Conservation (phyloP, 2,329 filamentous ascomycete genomes). For the Nemania sp. region DNA sequence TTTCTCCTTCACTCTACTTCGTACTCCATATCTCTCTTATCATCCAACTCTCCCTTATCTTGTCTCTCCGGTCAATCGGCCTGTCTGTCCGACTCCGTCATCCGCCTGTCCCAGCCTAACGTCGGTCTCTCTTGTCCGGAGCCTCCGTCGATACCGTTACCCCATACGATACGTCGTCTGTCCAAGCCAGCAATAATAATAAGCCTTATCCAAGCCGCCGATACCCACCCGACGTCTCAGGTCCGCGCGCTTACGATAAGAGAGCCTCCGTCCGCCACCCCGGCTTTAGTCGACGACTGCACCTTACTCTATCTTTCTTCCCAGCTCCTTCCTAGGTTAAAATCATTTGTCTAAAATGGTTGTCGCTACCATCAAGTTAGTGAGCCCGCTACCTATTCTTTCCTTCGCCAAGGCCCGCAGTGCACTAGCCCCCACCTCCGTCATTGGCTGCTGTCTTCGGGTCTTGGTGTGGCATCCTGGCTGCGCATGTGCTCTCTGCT, state of each 20-base stretch:
- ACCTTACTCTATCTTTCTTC: slow-evolving; percentile 2
- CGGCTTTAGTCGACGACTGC: slow-evolving; percentile 19
- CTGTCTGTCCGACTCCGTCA: neutral
- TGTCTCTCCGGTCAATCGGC: neutral
- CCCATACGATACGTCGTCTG: no score
- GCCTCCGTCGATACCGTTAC: no score
- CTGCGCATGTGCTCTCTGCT: slow-evolving; percentile 17
- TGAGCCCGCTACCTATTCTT: slow-evolving; percentile 31
- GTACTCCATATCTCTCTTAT: no score
- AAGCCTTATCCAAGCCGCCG: slow-evolving; percentile 28
- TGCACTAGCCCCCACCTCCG: slow-evolving; percentile 8
- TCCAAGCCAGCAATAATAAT: slow-evolving; percentile 28
- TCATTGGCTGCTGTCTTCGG: slow-evolving; percentile 5
- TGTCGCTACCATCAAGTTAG: slow-evolving; percentile 68
- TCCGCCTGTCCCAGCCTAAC: neutral
- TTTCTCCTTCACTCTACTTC: no score
- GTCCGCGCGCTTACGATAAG: slow-evolving; percentile 36
- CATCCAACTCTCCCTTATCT: neutral
- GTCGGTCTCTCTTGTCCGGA: no score
- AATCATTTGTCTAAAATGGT: slow-evolving; percentile 52
- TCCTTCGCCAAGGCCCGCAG: slow-evolving; percentile 17
- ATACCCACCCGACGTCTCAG: slow-evolving; percentile 33
- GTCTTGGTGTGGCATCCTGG: slow-evolving; percentile 13
- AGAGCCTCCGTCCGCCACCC: slow-evolving; percentile 15
- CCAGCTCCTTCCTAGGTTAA: slow-evolving; percentile 14